Conservation (phyloP, 2,329 filamentous ascomycete species). For the Shiraia sp. region DNA sequence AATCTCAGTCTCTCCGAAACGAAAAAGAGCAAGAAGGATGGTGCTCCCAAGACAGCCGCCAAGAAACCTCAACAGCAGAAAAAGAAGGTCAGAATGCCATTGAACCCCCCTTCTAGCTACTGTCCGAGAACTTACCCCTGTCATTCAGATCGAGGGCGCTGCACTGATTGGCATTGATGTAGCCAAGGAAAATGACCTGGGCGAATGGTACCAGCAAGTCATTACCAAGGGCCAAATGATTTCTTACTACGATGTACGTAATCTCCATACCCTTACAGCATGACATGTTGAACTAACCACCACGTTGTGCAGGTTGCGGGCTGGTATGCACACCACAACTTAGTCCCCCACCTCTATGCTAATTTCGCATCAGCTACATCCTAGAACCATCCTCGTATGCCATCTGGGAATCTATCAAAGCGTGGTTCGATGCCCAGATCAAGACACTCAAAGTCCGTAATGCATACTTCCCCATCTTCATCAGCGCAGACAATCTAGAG, state of each 20-base stretch:
- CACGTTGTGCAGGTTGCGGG: constrained; percentile 27
- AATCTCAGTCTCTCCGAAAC: constrained; percentile 46
- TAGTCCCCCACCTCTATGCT: neutral
- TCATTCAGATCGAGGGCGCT: constrained; percentile 57
- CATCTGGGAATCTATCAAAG: constrained; percentile 70
- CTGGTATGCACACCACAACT: constrained; percentile 16
- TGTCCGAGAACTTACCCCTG: too few species aligned
- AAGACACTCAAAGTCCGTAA: constrained; percentile 92
- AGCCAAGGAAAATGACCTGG: constrained; percentile 82
- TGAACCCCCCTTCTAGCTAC: neutral
- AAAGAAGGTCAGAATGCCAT: constrained; percentile 46
- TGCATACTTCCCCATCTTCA: constrained; percentile 90
- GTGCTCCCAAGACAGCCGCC: constrained; percentile 31
- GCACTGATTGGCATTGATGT: constrained; percentile 85
- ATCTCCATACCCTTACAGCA: neutral
- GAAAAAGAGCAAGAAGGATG: constrained; percentile 44
- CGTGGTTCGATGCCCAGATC: constrained; percentile 67
- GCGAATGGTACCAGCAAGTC: constrained; percentile 96
- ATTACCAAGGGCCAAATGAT: constrained; percentile 97
- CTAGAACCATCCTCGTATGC: constrained; percentile 67
- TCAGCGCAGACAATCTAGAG: constrained; percentile 80
- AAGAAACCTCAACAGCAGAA: constrained; percentile 54
- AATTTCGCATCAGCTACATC: constrained; percentile 64
- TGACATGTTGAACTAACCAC: constrained; percentile 1
- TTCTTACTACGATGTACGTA: constrained; percentile 97